phyloP scores from a whole-genome alignment of 1,284 basidiomycete species.

The Sanghuangporus weigelae region DNA sequence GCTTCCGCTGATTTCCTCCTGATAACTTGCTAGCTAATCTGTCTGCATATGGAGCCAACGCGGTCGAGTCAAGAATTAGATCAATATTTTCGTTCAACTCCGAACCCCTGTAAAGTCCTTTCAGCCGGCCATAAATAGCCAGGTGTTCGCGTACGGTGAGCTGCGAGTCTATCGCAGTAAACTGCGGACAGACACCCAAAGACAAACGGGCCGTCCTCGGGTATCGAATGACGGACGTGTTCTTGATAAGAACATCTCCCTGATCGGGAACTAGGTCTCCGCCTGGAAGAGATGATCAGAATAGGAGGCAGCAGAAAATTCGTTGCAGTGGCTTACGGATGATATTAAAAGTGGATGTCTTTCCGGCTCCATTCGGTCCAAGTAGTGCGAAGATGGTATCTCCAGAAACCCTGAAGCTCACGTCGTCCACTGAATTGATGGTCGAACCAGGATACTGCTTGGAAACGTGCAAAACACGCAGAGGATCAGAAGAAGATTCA shows the following conservation, averaged over 20 bases:
- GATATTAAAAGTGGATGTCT: slow-evolving; percentile 75
- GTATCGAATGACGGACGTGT: slow-evolving; percentile 54
- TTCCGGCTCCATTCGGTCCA: slow-evolving; percentile 79
- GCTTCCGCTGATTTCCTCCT: slow-evolving; percentile 78
- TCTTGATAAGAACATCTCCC: slow-evolving; percentile 65
- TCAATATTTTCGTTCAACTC: slow-evolving; percentile 53
- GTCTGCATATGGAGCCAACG: slow-evolving; percentile 57
- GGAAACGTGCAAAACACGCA: slow-evolving; percentile 62
- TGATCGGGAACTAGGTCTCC: slow-evolving; percentile 56
- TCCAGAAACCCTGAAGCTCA: slow-evolving; percentile 60
- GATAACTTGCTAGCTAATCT: slow-evolving; percentile 68
- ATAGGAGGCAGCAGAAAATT: neutral
- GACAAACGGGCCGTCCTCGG: slow-evolving; percentile 57
- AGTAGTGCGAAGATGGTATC: slow-evolving; percentile 70
- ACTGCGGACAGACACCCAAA: slow-evolving; percentile 78
- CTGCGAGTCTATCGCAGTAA: slow-evolving; percentile 75
- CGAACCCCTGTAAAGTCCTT: slow-evolving; percentile 50
- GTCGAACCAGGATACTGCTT: slow-evolving; percentile 49
- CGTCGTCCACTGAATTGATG: slow-evolving; percentile 65
- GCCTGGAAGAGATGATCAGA: slow-evolving; percentile 30
- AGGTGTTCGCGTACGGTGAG: slow-evolving; percentile 76
- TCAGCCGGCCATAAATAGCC: slow-evolving; percentile 57
- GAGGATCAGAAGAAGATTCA: slow-evolving; percentile 43
- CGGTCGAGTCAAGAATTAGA: slow-evolving; percentile 54
- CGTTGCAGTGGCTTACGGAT: slow-evolving; percentile 45